Evolutionary conservation across 371 early-diverging fungal genomes (phyloP), one percentile per base, ranked within the genome.

Genomic region (Syncephalastrum sp.): DNA sequence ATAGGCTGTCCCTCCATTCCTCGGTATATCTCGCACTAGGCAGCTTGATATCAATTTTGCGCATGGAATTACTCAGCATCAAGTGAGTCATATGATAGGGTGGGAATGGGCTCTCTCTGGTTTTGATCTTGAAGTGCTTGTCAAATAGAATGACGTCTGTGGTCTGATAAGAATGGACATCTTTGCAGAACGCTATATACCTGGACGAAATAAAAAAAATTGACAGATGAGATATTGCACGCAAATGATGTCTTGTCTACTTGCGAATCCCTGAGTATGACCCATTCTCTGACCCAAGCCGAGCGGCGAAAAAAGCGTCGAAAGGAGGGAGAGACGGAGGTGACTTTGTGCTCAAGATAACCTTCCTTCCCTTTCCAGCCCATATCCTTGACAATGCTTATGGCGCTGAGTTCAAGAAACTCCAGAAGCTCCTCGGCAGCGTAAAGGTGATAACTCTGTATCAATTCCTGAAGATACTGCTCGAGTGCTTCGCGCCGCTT

Each of bases 311-410:
- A 63, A 5, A 24, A 54, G 14, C 46, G 61, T 5, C 59, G 29
- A 43, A 69, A 57, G 58, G 64, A 65, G 14, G 54, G 57, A 0
- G 57, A 62, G 15, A 51, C 45, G n/a, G 56, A 65, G 47, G 57
- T 69, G 48, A 65, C 54, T 33, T 68, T 78, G 56, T 77, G 72
- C 12, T 88, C 84, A 50, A 92, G 61, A 53, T 84, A 85, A 2
- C 88, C 90, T 66, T 93, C 93, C 56, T 90, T 91, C 24, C 91
- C 91, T 63, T 93, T 93, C 91, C 91, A 91, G 0, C 92, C 90
- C 77, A 89, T 85, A 54, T 87, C 87, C 52, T 79, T 82, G 29
- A 75, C 73, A 49, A 92, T 76, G 6, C 91, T 90, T 38, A 85
- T 68, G 1, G 82, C 82, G 57, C 89, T 85, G 49, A 92, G 63